Evolutionary conservation across 345 rosid genomes (phyloP).

Genomic region (Moringa oleifera): DNA sequence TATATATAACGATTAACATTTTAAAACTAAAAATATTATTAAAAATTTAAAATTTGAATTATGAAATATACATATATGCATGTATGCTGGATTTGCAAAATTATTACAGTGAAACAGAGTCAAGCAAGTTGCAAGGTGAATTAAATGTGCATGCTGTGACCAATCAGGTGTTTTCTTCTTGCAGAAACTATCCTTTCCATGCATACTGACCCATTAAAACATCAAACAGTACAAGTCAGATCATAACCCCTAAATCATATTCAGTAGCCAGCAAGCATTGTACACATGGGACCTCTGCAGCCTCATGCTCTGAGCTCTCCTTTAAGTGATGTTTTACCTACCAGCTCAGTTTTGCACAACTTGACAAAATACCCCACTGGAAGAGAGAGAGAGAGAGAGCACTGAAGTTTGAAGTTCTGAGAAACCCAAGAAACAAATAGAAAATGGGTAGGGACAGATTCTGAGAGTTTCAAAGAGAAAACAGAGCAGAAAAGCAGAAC

Average conservation of each 20-base stretch:
- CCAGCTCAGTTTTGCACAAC: too few relatives aligned
- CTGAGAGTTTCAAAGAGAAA: slow-evolving; percentile 8
- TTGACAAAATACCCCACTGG: too few relatives aligned
- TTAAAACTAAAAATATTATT: too few relatives aligned
- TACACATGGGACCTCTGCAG: slow-evolving; percentile 3
- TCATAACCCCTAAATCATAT: background rate
- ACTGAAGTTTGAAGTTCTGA: background rate
- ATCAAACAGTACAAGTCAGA: background rate
- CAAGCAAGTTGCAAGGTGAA: too few relatives aligned
- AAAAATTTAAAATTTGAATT: too few relatives aligned
- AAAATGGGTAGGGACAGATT: slow-evolving; percentile 20
- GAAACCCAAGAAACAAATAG: too few relatives aligned
- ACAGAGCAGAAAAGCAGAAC: background rate
- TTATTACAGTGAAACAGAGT: background rate
- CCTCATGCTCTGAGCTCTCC: too few relatives aligned
- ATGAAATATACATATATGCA: too few relatives aligned
- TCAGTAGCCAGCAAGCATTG: background rate
- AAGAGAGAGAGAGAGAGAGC: background rate
- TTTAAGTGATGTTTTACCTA: too few relatives aligned
- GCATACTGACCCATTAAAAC: background rate
- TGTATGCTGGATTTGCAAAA: background rate
- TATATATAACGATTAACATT: too few relatives aligned
- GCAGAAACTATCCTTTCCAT: background rate
- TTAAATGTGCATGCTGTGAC: too few relatives aligned
- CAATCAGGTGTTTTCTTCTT: too few relatives aligned